Percentiles rank a stretch among this genome's conserved stretches.
Conservation (phyloP, 1,284 basidiomycete species). For the Chiua sp. region DNA sequence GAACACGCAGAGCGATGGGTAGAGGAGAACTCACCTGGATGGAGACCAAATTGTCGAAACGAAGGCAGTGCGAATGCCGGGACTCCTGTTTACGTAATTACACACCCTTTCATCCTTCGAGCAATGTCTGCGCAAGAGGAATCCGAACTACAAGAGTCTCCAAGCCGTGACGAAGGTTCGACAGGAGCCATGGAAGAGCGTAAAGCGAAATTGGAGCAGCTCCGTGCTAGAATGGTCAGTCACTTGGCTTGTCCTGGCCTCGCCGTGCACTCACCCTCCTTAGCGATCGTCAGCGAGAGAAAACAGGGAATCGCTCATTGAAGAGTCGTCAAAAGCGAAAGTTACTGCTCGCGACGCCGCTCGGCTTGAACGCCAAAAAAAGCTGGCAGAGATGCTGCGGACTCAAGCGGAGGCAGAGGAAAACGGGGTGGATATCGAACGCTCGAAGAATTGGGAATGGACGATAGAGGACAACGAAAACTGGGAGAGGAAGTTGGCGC, state of each 20-base stretch:
- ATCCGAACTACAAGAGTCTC: no score
- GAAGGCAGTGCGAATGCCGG: no score
- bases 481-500: slow-evolving; percentile 35
- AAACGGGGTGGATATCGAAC: slow-evolving; percentile 85
- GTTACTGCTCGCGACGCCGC: slow-evolving; percentile 78
- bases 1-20: no score
- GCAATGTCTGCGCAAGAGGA: no score
- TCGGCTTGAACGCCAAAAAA: slow-evolving; percentile 85
- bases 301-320: slow-evolving; percentile 84
- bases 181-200: slow-evolving; percentile 64
- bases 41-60: no score
- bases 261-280: neutral
- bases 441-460: slow-evolving; percentile 36
- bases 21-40: no score
- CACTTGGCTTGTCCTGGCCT: slow-evolving; percentile 53
- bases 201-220: slow-evolving; percentile 75
- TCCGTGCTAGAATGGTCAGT: slow-evolving; percentile 62
- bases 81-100: no score
- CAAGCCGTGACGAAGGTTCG: no score
- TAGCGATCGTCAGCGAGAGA: slow-evolving; percentile 80
- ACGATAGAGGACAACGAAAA: slow-evolving; percentile 36
- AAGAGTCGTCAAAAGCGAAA: slow-evolving; percentile 81
- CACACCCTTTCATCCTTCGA: no score
- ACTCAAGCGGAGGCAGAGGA: slow-evolving; percentile 90
- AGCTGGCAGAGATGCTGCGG: slow-evolving; percentile 87